These are phyloP conservation scores for Chaetomium sp. DNA, from an alignment of 2,329 filamentous ascomycete genomes.

Conservation along the genomic window DNA sequence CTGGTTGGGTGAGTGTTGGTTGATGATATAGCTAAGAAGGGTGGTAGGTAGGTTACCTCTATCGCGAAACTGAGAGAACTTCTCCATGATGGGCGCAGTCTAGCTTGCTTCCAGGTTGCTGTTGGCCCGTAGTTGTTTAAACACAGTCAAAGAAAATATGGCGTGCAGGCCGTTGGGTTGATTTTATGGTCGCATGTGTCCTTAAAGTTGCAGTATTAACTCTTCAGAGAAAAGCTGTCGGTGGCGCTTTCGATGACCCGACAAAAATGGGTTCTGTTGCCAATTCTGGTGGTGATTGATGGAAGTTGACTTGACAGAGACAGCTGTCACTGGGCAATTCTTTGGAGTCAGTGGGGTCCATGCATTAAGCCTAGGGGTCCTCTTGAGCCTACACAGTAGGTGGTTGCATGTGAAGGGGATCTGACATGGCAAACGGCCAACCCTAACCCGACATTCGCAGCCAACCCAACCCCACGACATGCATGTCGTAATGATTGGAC, in stretches of 20 bases:
- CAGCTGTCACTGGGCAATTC: not conserved
- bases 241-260: not conserved
- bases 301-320: not conserved
- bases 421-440: not conserved
- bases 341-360: not conserved
- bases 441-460: conserved; percentile 3
- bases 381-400: no score
- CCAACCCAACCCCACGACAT: conserved; percentile 9
- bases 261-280: not conserved
- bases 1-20: conserved; percentile 49
- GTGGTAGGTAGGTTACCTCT: conserved; percentile 59
- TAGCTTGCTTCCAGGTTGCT: not conserved
- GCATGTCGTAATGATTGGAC: conserved; percentile 26
- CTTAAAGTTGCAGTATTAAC: not conserved
- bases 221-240: not conserved
- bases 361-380: no score
- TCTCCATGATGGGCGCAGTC: conserved; percentile 70
- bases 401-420: conserved; percentile 2
- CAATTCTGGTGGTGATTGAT: not conserved
- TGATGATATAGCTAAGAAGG: not conserved
- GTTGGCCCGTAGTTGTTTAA: no score
- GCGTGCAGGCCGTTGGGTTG: not conserved
- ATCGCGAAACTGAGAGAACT: conserved; percentile 90
- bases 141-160: not conserved
- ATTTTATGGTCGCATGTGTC: conserved; percentile 2